Base-by-base conservation (phyloP, 768 basidiomycete genomes). In the Daedaleopsis nitida region DNA sequence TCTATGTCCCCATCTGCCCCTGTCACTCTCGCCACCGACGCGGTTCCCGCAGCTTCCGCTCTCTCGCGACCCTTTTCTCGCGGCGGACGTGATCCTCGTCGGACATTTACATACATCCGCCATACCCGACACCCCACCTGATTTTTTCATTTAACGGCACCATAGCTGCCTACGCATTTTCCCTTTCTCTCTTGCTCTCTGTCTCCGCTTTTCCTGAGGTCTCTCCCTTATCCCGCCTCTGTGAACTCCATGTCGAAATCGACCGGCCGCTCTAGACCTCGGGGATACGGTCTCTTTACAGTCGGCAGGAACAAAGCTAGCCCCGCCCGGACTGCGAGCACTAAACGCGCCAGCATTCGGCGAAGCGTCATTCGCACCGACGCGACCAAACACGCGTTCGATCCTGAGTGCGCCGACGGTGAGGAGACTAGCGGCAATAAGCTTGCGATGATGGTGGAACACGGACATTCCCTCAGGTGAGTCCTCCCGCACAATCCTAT, bases 231-330 rank as follows among this genome's bases (percentile, higher is more conserved):
- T 32, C 27, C 27, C 27, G 27, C 27, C 27, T 32, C 27, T 3
- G 27, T 32, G 27, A 32, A 32, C 27, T 32, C 27, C 39, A 24
- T 32, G 47, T 23, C 34, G n/a, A 21, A 39, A 19, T 44, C 56
- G 55, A 32, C 60, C 34, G 24, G 10, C 12, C 44, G 44, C 14
- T 9, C 51, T 10, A 63, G 58, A 32, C 32, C 62, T 19, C 62
- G 62, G 7, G 27, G 4, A 47, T 53, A 49, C 27, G 52, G n/a
- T 23, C 56, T 59, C 48, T 63, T 63, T 54, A 43, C 39, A 21
- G 62, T 63, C 34, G 58, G 58, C 45, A 59, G 27, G 50, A 52
- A 55, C 57, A 63, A 59, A 44, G 14, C 57, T 23, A 63, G 58
- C 37, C 62, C 62, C 14, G 62, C 62, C 1, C 62, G 58, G 13